phyloP scores from a whole-genome alignment of 352 stramenopile genomes.

The Pythium aphanidermatum region DNA sequence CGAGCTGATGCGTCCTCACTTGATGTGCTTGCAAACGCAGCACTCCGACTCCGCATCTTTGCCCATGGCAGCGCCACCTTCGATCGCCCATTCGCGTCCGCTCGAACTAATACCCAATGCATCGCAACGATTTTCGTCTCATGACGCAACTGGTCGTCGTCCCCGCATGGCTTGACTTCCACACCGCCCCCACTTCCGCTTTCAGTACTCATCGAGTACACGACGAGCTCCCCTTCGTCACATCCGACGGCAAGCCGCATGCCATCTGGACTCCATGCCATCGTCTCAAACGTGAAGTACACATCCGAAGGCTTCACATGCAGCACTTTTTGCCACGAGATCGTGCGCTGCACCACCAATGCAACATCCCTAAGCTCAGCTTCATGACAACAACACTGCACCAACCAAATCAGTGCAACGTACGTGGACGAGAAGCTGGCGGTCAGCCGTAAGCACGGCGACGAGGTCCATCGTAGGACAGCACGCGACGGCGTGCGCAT shows the following conservation, averaged over 20 bases:
- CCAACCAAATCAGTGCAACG: constrained; percentile 14
- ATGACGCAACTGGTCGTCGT: constrained; percentile 31
- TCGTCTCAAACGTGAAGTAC: constrained; percentile 36
- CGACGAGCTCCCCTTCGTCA: constrained; percentile 57
- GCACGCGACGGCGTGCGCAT: constrained; percentile 37
- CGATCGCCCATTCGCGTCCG: background rate
- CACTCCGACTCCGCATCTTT: constrained; percentile 1
- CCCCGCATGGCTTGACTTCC: constrained; percentile 15
- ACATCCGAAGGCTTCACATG: constrained; percentile 63
- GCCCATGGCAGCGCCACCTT: background rate
- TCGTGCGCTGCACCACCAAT: constrained; percentile 39
- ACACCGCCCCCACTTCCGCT: constrained; percentile 10
- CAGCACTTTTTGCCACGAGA: constrained; percentile 71
- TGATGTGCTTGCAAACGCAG: background rate
- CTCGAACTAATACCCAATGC: constrained; percentile 30
- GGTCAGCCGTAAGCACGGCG: constrained; percentile 57
- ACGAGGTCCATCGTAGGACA: constrained; percentile 80
- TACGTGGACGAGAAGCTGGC: constrained; percentile 69
- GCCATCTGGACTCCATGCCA: constrained; percentile 67
- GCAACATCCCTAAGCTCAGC: too few relatives aligned
- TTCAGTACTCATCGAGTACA: constrained; percentile 61
- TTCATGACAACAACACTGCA: too few relatives aligned
- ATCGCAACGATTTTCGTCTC: constrained; percentile 42
- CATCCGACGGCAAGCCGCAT: constrained; percentile 58
- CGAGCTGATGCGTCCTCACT: background rate